These are phyloP conservation scores for Gardenia jasminoides DNA, from an alignment of 257 asterid genomes.

Conservation along the genomic window DNA sequence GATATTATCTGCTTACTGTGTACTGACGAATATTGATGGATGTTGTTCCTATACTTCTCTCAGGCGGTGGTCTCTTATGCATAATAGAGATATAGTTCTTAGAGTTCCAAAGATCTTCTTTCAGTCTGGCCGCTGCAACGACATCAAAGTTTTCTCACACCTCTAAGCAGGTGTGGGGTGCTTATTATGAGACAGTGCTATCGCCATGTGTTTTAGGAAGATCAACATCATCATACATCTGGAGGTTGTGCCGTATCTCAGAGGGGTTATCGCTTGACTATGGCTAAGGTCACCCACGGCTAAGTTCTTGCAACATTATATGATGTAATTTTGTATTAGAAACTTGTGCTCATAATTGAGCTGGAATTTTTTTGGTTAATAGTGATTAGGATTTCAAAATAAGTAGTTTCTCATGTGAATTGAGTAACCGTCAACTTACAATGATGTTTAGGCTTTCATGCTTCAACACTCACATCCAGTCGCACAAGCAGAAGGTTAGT, in stretches of 20 bases:
- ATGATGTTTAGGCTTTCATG: conserved; percentile 91
- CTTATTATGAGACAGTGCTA: conserved; percentile 43
- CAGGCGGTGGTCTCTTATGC: conserved; percentile 72
- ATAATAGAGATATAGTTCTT: conserved; percentile 32
- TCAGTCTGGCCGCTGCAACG: conserved; percentile 96
- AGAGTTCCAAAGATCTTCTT: conserved; percentile 47
- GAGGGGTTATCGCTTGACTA: conserved; percentile 86
- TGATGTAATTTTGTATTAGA: conserved; percentile 32
- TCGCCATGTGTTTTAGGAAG: conserved; percentile 62
- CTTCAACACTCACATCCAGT: conserved; percentile 63
- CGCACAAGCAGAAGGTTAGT: conserved; percentile 80
- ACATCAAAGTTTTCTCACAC: conserved; percentile 73
- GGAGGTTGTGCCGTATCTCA: conserved; percentile 96
- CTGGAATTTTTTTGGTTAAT: conserved; percentile 29
- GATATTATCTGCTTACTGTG: conserved; percentile 10
- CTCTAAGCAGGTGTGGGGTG: conserved; percentile 94
- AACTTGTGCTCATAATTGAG: conserved; percentile 24
- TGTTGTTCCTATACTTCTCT: conserved; percentile 6
- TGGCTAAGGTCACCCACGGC: conserved; percentile 61
- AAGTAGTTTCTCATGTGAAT: conserved; percentile 49
- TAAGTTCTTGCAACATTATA: conserved; percentile 27
- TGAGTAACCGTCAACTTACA: conserved; percentile 18
- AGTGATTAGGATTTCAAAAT: conserved; percentile 27
- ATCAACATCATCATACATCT: conserved; percentile 81
- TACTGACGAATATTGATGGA: conserved; percentile 19